phyloP scores from a whole-genome alignment of 352 stramenopile genomes.

The Thraustochytrium striatum region DNA sequence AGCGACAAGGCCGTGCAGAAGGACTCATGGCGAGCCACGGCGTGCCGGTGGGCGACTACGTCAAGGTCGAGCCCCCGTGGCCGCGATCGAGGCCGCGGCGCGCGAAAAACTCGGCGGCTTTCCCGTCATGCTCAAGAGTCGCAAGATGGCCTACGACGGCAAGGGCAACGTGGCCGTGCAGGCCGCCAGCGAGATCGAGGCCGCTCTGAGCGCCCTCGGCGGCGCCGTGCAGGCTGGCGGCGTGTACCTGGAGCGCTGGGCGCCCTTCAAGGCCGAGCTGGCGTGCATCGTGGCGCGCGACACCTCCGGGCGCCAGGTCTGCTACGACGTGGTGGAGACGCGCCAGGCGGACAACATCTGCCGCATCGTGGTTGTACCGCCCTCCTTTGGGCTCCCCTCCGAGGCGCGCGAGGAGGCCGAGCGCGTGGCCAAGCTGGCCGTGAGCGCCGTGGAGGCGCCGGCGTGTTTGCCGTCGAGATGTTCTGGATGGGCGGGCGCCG shows the following conservation, averaged over 20 bases:
- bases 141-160: constrained; percentile 91
- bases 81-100: constrained; percentile 60
- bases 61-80: constrained; percentile 59
- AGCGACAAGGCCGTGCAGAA: constrained; percentile 97
- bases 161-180: constrained; percentile 90
- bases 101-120: constrained; percentile 68
- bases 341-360: constrained; percentile 86
- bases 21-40: constrained; percentile 64
- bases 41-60: constrained; percentile 52
- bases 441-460: constrained; percentile 73
- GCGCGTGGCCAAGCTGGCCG: constrained; percentile 63
- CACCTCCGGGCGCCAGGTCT: constrained; percentile 61
- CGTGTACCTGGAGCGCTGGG: constrained; percentile 94
- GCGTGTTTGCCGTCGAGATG: constrained; percentile 94
- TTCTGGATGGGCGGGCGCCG: constrained; percentile 80
- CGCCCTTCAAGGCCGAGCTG: constrained; percentile 80
- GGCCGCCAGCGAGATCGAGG: constrained; percentile 66
- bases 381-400: constrained; percentile 59
- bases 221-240: constrained; percentile 55
- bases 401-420: constrained; percentile 58
- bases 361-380: constrained; percentile 87
- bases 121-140: constrained; percentile 96
- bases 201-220: constrained; percentile 75
- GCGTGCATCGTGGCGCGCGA: constrained; percentile 85
- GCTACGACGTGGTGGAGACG: constrained; percentile 90